These are phyloP conservation scores for Candida vartiovaarae DNA, from an alignment of 805 yeast genomes.

Conservation along the genomic window DNA sequence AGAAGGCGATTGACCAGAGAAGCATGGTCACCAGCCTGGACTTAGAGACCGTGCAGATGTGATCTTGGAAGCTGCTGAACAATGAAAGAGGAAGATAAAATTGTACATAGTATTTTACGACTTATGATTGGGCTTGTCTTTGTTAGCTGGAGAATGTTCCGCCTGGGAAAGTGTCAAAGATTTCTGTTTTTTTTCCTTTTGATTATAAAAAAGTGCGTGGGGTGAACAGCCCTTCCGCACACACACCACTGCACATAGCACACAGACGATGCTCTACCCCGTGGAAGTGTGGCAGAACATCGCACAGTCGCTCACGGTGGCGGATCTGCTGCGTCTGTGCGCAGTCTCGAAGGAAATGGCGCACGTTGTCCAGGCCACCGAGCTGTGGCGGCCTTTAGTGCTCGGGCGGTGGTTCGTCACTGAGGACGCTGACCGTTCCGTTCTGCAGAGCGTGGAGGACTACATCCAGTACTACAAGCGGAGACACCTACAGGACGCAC, in stretches of 20 bases:
- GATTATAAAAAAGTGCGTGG: too few species aligned
- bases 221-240: too few species aligned
- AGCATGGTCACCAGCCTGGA: constrained; percentile 35
- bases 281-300: constrained; percentile 15
- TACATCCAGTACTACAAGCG: constrained; percentile 2
- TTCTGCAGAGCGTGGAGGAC: background rate
- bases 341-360: constrained; percentile 1
- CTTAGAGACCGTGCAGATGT: constrained; percentile 27
- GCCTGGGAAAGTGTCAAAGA: too few species aligned
- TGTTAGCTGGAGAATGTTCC: too few species aligned
- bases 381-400: constrained; percentile 11
- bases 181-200: too few species aligned
- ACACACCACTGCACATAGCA: too few species aligned
- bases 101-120: too few species aligned
- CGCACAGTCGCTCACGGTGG: background rate
- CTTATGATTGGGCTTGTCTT: too few species aligned
- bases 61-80: background rate
- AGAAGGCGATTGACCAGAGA: constrained; percentile 38
- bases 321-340: constrained; percentile 12
- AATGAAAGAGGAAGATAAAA: background rate
- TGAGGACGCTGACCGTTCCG: constrained; percentile 5
- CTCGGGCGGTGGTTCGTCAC: constrained; percentile 10
- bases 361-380: constrained; percentile 6
- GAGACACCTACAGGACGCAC: constrained; percentile 6
- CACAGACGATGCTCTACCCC: constrained; percentile 4